phyloP scores from a whole-genome alignment of 1,284 basidiomycete species.

The Cryptococcus jaspeensis region DNA sequence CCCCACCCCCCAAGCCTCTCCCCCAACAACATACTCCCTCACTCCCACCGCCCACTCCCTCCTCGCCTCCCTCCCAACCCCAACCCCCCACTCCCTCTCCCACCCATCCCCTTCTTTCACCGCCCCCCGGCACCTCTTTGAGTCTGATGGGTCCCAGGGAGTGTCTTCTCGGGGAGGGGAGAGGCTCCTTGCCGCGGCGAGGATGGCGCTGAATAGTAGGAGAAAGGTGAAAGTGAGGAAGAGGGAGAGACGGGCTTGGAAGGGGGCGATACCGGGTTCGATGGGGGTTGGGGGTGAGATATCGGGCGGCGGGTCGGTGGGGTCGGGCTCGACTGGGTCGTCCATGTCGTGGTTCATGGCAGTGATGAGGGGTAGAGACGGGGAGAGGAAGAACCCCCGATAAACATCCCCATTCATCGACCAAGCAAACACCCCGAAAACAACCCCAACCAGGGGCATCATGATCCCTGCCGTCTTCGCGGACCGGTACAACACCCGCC shows the following conservation, averaged over 20 bases:
- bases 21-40: slow-evolving; percentile 1
- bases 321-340: not conserved
- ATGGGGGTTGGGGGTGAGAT: slow-evolving; percentile 3
- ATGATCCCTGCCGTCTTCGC: slow-evolving; percentile 6
- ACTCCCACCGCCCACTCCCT: slow-evolving; percentile 8
- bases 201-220: slow-evolving; percentile 14
- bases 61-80: slow-evolving; percentile 13
- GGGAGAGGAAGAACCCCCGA: slow-evolving; percentile 16
- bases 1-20: slow-evolving; percentile 5
- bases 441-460: slow-evolving; percentile 14
- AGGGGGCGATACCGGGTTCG: slow-evolving; percentile 29
- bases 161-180: not conserved
- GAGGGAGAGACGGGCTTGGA: slow-evolving; percentile 21
- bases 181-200: slow-evolving; percentile 11
- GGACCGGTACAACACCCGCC: slow-evolving; percentile 7
- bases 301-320: not conserved
- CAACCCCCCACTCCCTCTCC: slow-evolving; percentile 18
- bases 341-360: not conserved
- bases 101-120: slow-evolving; percentile 14
- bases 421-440: slow-evolving; percentile 24
- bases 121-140: slow-evolving; percentile 15
- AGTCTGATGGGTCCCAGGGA: slow-evolving; percentile 5
- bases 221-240: slow-evolving; percentile 25
- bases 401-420: slow-evolving; percentile 34
- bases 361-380: not conserved